These are phyloP conservation scores for Hirsutella rhossiliensis DNA, from an alignment of 2,329 filamentous ascomycete species.

Conservation along the genomic window DNA sequence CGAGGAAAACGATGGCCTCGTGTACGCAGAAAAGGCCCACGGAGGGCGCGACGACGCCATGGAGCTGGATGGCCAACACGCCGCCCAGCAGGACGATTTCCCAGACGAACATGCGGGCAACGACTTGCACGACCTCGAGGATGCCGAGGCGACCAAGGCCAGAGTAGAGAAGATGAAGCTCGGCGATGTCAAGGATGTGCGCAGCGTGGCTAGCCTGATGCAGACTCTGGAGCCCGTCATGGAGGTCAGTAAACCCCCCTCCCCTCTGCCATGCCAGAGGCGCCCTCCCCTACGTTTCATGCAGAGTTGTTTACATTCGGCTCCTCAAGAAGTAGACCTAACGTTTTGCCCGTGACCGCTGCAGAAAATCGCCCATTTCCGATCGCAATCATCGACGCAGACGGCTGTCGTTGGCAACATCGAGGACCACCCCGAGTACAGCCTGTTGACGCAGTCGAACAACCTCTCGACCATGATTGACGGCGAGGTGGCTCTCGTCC, in stretches of 20 bases:
- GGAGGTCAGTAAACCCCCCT: conserved; percentile 49
- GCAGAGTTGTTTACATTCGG: conserved; percentile 48
- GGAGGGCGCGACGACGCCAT: conserved; percentile 30
- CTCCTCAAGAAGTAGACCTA: conserved; percentile 50
- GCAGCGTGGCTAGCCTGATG: conserved; percentile 70
- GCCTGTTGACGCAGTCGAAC: conserved; percentile 79
- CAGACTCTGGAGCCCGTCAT: conserved; percentile 69
- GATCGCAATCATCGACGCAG: conserved; percentile 53
- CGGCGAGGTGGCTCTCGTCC: conserved; percentile 80
- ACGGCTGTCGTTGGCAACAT: conserved; percentile 65
- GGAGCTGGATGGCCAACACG: conserved; percentile 48
- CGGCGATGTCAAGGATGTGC: conserved; percentile 61
- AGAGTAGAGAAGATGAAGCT: conserved; percentile 77
- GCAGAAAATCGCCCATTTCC: conserved; percentile 72
- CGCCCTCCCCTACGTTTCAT: conserved; percentile 2
- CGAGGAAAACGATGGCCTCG: conserved; percentile 39
- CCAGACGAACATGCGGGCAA: conserved; percentile 44
- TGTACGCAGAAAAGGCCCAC: conserved; percentile 28
- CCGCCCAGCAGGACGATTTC: conserved; percentile 34
- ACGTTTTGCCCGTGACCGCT: conserved; percentile 39
- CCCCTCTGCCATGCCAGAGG: conserved; percentile 7
- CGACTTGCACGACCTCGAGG: conserved; percentile 39
- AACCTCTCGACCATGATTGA: conserved; percentile 86
- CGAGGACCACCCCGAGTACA: conserved; percentile 86
- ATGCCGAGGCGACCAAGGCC: conserved; percentile 60